A percentile compares a stretch with the other conserved stretches of the same genome.
Evolutionary conservation across 2,329 filamentous ascomycete genomes (phyloP).

Genomic region (Diplocarpon mali): DNA sequence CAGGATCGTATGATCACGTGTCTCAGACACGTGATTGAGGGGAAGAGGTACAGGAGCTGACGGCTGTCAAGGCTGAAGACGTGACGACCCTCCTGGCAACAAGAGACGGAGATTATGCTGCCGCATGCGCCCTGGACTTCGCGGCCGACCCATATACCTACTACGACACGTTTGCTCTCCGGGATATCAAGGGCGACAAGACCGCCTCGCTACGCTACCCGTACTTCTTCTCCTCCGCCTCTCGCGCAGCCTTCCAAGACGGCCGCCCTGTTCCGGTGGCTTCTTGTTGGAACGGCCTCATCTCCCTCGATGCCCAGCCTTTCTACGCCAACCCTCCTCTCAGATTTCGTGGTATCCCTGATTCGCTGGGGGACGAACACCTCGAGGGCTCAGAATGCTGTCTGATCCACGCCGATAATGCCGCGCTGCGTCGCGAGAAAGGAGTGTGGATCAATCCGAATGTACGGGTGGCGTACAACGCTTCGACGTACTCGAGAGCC

Average conservation of each 20-base stretch:
- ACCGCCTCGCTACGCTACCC: constrained; percentile 46
- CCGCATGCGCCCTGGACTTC: constrained; percentile 41
- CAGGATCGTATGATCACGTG: not conserved
- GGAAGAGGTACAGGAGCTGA: not conserved
- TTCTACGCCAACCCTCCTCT: constrained; percentile 37
- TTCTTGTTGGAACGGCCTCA: constrained; percentile 48
- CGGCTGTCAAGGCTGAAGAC: constrained; percentile 36
- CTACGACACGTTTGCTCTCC: constrained; percentile 53
- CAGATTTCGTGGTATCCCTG: constrained; percentile 52
- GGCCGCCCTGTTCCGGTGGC: constrained; percentile 39
- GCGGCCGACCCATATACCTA: constrained; percentile 31
- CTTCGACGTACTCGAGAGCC: constrained; percentile 39
- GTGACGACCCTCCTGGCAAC: constrained; percentile 45
- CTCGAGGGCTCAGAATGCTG: constrained; percentile 74
- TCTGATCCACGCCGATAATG: constrained; percentile 64
- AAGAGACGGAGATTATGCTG: constrained; percentile 46
- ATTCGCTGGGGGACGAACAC: constrained; percentile 49
- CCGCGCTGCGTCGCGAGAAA: constrained; percentile 26
- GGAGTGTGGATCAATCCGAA: constrained; percentile 60
- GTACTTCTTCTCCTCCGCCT: constrained; percentile 41
- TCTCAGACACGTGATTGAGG: not conserved
- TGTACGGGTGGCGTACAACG: constrained; percentile 56
- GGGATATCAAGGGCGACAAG: constrained; percentile 40
- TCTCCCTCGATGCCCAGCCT: constrained; percentile 41
- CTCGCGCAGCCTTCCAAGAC: constrained; percentile 41